Evolutionary conservation across 352 stramenopile genomes (phyloP).

Genomic region (Globisporangium megalacanthum): DNA sequence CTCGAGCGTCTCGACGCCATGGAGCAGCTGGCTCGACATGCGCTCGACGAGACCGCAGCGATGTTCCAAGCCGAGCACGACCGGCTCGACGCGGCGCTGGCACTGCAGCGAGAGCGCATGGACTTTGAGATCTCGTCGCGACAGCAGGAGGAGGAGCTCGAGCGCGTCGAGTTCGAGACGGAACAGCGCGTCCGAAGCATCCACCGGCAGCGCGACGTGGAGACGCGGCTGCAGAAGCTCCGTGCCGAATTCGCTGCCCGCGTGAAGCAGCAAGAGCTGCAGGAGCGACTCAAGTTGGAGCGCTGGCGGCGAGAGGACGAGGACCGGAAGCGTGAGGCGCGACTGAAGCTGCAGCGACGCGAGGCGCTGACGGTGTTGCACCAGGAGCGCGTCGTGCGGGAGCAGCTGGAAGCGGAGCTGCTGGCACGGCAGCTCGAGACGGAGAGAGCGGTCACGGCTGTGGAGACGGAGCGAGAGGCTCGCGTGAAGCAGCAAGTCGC

Average conservation of each 20-base stretch:
- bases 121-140: slow-evolving; percentile 68
- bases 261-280: slow-evolving; percentile 64
- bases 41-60: slow-evolving; percentile 54
- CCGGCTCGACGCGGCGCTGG: slow-evolving; percentile 44
- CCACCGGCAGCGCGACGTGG: slow-evolving; percentile 52
- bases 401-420: slow-evolving; percentile 46
- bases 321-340: slow-evolving; percentile 27
- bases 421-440: slow-evolving; percentile 32
- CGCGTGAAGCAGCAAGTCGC: slow-evolving; percentile 24
- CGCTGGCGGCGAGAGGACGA: slow-evolving; percentile 70
- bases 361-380: slow-evolving; percentile 40
- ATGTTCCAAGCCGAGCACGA: slow-evolving; percentile 60
- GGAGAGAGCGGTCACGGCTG: slow-evolving; percentile 39
- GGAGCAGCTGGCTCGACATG: slow-evolving; percentile 52
- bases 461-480: slow-evolving; percentile 28
- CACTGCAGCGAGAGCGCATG: slow-evolving; percentile 49
- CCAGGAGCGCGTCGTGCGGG: slow-evolving; percentile 49
- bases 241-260: slow-evolving; percentile 67
- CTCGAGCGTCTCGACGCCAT: slow-evolving; percentile 58
- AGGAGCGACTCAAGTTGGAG: slow-evolving; percentile 67
- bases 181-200: slow-evolving; percentile 57
- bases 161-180: slow-evolving; percentile 66
- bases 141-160: slow-evolving; percentile 71
- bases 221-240: slow-evolving; percentile 59
- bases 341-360: slow-evolving; percentile 23